phyloP scores from a whole-genome alignment of 2,329 filamentous ascomycete genomes.

The Cryphonectria carpinicola region DNA sequence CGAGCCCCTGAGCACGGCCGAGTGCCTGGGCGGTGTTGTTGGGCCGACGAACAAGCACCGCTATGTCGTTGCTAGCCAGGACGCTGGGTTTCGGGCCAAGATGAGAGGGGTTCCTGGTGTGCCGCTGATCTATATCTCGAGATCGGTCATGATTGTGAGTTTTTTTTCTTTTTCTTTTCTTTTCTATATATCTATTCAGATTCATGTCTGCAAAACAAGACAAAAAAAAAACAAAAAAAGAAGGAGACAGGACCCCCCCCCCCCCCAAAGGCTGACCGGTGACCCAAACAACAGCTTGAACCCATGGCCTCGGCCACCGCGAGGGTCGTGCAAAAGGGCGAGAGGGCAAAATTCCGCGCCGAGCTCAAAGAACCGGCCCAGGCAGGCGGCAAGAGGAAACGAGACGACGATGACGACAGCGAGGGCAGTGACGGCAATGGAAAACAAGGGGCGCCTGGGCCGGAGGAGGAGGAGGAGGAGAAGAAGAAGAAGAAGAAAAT shows the following conservation, averaged over 20 bases:
- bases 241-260: conserved; percentile 21
- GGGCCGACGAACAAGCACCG: conserved; percentile 84
- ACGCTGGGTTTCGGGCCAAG: conserved; percentile 62
- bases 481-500: conserved; percentile 43
- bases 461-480: conserved; percentile 39
- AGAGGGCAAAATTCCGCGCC: conserved; percentile 73
- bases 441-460: conserved; percentile 33
- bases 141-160: conserved; percentile 74
- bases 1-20: conserved; percentile 68
- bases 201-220: neutral
- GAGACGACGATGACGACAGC: conserved; percentile 44
- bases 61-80: conserved; percentile 79
- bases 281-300: conserved; percentile 42
- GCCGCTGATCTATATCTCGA: conserved; percentile 76
- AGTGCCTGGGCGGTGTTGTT: conserved; percentile 76
- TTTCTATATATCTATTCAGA: too few species aligned
- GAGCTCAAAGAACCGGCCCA: conserved; percentile 57
- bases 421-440: conserved; percentile 34
- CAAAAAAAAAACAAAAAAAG: neutral
- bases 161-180: conserved; percentile 52
- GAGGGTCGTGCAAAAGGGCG: conserved; percentile 66
- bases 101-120: conserved; percentile 73
- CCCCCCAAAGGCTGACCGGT: neutral
- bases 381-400: conserved; percentile 54
- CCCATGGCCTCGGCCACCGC: conserved; percentile 73